Evolutionary conservation across 129 eudicot species (phyloP).

Genomic region (Solidago caesia): DNA sequence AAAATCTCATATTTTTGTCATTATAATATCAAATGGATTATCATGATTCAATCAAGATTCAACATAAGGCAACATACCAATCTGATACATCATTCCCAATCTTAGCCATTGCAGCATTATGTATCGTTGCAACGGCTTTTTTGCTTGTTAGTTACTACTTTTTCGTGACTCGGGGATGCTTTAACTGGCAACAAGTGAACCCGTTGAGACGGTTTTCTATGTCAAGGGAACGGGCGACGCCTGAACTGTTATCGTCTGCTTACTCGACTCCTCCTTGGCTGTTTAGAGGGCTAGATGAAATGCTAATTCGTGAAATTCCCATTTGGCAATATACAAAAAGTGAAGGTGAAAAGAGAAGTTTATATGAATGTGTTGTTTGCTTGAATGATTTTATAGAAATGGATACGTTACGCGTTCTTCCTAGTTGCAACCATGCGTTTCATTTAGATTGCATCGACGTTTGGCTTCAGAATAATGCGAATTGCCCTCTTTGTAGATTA

Average conservation of each 20-base stretch:
- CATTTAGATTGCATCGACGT: slow-evolving; percentile 90
- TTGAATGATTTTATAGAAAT: slow-evolving; percentile 72
- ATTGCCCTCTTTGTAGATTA: slow-evolving; percentile 87
- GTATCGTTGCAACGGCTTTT: slow-evolving; percentile 68
- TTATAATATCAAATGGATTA: slow-evolving; percentile 32
- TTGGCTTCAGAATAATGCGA: slow-evolving; percentile 84
- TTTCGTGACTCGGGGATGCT: slow-evolving; percentile 65
- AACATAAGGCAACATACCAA: slow-evolving; percentile 29
- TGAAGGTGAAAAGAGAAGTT: slow-evolving; percentile 36
- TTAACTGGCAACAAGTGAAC: slow-evolving; percentile 65
- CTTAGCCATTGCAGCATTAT: slow-evolving; percentile 57
- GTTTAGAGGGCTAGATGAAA: slow-evolving; percentile 68
- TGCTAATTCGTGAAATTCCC: slow-evolving; percentile 66
- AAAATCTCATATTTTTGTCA: slow-evolving; percentile 3
- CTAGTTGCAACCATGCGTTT: slow-evolving; percentile 74
- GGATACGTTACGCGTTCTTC: slow-evolving; percentile 67
- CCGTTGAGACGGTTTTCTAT: slow-evolving; percentile 55
- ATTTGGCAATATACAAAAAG: slow-evolving; percentile 48
- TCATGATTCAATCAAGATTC: slow-evolving; percentile 40
- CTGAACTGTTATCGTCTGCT: slow-evolving; percentile 49
- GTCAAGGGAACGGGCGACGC: slow-evolving; percentile 23
- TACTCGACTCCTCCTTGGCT: slow-evolving; percentile 66
- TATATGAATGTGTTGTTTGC: slow-evolving; percentile 75
- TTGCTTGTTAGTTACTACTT: slow-evolving; percentile 68
- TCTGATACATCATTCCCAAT: slow-evolving; percentile 61